Base-by-base conservation (phyloP, 2,329 filamentous ascomycete genomes). In the Penicillium sp. region DNA sequence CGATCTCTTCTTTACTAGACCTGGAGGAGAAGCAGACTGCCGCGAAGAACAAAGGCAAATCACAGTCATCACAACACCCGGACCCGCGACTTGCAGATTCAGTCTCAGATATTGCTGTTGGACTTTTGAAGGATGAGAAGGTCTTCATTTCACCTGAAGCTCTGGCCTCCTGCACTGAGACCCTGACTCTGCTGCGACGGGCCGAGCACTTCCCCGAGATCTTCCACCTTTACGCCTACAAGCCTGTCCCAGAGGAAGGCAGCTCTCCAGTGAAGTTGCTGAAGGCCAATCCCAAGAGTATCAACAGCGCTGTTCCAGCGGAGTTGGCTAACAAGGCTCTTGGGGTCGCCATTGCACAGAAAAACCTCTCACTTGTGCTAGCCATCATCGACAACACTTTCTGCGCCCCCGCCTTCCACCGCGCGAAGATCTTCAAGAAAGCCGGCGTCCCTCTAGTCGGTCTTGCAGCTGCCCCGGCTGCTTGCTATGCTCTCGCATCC, bases 141-240 rank as follows among this genome's bases (percentile, higher is more conserved):
- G 86, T 97, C 45, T 89, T 91, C 75, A 89, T 97, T 68, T 89
- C 89, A 5, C 84, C 88, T 9, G 78, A 82, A 30, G 78, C 93
- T 33, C 83, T 97, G 37, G 79, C 83, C 55, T 73, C 83, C 63
- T 97, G 97, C 73, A 86, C 96, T 59, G 80, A 84, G 36, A 84
- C 90, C 42, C 91, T 96, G 71, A 81, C 86, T 28, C 81, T 86
- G 11, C 82, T 97, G 41, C 83, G 85, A 58, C 85, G 83, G 54
- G 87, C 91, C 3, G 84, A 90, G 61, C 86, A 89, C 42, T 84
- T 97, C 59, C 91, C 93, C 7, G 83, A 87, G 57, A 84, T 91
- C 40, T 88, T 99, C 68, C 78, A 86, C 53, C 81, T 97, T 50
- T 97, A 93, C 71, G 90, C 90, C 46, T 84, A 84, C 64, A 99